Evolutionary conservation across 495 filamentous ascomycete species (phyloP).

Genomic region (Platismatia glauca): DNA sequence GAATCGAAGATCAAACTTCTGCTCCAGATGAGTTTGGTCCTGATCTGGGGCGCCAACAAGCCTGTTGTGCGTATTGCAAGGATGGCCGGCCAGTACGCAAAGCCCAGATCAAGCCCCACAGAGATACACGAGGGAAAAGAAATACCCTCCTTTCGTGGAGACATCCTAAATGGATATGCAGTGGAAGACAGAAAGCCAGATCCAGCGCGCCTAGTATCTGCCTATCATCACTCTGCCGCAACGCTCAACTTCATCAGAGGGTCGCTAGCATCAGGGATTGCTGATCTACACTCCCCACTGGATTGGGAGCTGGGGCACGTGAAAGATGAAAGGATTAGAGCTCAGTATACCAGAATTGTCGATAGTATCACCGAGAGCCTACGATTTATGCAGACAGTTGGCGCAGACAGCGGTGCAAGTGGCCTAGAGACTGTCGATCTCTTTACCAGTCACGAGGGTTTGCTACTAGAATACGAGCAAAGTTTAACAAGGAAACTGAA

Average conservation of each 20-base stretch:
- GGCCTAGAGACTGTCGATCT: slow-evolving; percentile 86
- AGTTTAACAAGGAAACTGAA: slow-evolving; percentile 66
- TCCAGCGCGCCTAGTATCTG: slow-evolving; percentile 73
- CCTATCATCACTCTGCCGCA: slow-evolving; percentile 90
- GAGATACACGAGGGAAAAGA: slow-evolving; percentile 72
- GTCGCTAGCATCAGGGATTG: slow-evolving; percentile 76
- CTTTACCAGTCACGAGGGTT: slow-evolving; percentile 89
- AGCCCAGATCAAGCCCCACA: slow-evolving; percentile 81
- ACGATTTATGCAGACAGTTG: slow-evolving; percentile 91
- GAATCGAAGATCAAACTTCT: slow-evolving; percentile 94
- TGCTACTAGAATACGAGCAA: slow-evolving; percentile 92
- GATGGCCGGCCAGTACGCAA: slow-evolving; percentile 96
- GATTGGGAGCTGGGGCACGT: slow-evolving; percentile 97
- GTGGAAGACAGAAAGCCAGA: slow-evolving; percentile 64
- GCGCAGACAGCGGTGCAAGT: slow-evolving; percentile 74
- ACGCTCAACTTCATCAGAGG: slow-evolving; percentile 88
- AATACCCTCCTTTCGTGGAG: slow-evolving; percentile 84
- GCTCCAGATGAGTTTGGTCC: slow-evolving; percentile 88
- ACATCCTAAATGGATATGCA: slow-evolving; percentile 85
- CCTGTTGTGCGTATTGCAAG: slow-evolving; percentile 89
- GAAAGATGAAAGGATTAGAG: slow-evolving; percentile 67
- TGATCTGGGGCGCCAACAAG: slow-evolving; percentile 86
- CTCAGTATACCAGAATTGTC: slow-evolving; percentile 76
- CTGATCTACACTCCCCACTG: slow-evolving; percentile 84
- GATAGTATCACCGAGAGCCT: slow-evolving; percentile 80